These are phyloP conservation scores for Epichloe uncinata DNA, from an alignment of 2,329 filamentous ascomycete genomes.

Conservation along the genomic window DNA sequence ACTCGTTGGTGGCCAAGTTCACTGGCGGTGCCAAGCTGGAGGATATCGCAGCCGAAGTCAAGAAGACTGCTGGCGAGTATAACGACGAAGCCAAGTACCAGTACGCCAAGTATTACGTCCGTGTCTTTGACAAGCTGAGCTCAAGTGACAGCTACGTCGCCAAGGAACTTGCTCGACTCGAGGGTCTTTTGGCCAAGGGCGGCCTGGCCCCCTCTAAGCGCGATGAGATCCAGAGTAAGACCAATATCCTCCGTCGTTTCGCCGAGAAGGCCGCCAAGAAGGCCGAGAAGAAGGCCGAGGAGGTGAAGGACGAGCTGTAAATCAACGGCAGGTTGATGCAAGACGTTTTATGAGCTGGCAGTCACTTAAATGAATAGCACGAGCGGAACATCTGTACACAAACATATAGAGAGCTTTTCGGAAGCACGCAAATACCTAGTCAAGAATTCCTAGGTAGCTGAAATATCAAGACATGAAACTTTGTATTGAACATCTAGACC, in stretches of 20 bases:
- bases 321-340: slow-evolving; percentile 2
- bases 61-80: slow-evolving; percentile 53
- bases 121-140: slow-evolving; percentile 74
- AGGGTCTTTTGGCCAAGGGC: slow-evolving; percentile 73
- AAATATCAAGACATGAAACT: neutral
- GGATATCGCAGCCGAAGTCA: slow-evolving; percentile 55
- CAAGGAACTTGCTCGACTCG: slow-evolving; percentile 75
- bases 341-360: neutral
- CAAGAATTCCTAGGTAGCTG: neutral
- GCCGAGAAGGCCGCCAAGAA: slow-evolving; percentile 43
- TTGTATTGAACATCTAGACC: no score
- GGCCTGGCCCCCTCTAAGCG: slow-evolving; percentile 74
- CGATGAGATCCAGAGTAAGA: slow-evolving; percentile 75
- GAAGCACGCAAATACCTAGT: neutral
- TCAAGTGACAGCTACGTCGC: slow-evolving; percentile 64
- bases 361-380: neutral
- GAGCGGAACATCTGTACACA: neutral
- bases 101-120: slow-evolving; percentile 89
- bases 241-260: slow-evolving; percentile 79
- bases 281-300: no score
- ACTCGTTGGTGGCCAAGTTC: slow-evolving; percentile 63
- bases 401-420: neutral
- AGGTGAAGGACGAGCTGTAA: slow-evolving; percentile 39
- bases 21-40: slow-evolving; percentile 47
- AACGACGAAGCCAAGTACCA: slow-evolving; percentile 52